A percentile compares a stretch with the other conserved stretches of the same genome.
Conservation (phyloP, 305 asterid species). For the Solanum hybrid region DNA sequence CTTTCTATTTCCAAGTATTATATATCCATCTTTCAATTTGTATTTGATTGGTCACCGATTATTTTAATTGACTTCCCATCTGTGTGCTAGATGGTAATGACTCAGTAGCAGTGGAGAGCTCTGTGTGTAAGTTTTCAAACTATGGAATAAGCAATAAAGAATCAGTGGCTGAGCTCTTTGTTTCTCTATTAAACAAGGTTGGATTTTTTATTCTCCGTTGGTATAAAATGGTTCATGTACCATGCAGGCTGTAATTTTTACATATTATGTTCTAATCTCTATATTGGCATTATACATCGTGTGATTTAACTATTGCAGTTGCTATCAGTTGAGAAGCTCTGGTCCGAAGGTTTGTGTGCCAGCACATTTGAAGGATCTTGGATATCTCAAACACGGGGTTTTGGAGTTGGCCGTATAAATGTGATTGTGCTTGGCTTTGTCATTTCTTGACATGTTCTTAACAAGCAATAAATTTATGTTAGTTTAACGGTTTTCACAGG, state of each 20-base stretch:
- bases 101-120: slow-evolving; percentile 53
- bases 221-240: background rate
- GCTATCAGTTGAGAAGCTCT: slow-evolving; percentile 69
- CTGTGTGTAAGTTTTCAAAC: slow-evolving; percentile 39
- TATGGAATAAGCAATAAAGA: slow-evolving; percentile 60
- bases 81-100: slow-evolving; percentile 65
- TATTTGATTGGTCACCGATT: background rate
- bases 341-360: slow-evolving; percentile 86
- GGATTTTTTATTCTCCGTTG: background rate
- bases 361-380: slow-evolving; percentile 64
- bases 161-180: slow-evolving; percentile 77
- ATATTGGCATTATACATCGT: background rate
- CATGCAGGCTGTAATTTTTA: background rate
- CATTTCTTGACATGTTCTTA: background rate
- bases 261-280: background rate
- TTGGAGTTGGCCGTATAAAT: slow-evolving; percentile 63
- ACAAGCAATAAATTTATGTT: slow-evolving; percentile 6
- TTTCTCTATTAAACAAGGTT: slow-evolving; percentile 76
- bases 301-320: slow-evolving; percentile 39
- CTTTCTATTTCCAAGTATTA: background rate
- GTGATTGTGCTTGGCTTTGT: slow-evolving; percentile 33
- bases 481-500: slow-evolving; percentile 34
- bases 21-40: background rate
- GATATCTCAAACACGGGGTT: slow-evolving; percentile 69
- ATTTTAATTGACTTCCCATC: background rate